Base-by-base conservation (phyloP, 1,284 basidiomycete species). In the Athelia sp. region DNA sequence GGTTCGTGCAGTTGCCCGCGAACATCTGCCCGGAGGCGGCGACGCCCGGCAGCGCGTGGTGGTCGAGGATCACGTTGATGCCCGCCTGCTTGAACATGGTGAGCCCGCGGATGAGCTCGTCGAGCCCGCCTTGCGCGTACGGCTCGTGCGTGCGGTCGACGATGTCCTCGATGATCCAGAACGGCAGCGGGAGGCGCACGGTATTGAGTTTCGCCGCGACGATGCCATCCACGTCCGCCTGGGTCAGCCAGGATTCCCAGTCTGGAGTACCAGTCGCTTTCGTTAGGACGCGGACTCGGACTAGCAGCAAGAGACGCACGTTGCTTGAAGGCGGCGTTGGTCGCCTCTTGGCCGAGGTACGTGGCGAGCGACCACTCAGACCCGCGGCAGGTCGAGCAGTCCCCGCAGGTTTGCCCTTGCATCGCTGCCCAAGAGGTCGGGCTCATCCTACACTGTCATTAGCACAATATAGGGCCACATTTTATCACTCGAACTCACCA, bases 161-260 rank as follows among this genome's bases (percentile, higher is more conserved):
- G 6, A 90, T 68, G 6, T 69, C 71, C 61, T 90, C 88, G 14
- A 90, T 67, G 43, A 90, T 82, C 88, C 88, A 91, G 60, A 84
- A 91, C 0, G 88, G 87, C 21, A 90, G 75, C 85, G 87, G 87
- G 56, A 90, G 73, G 18, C 88, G 79, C 53, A 86, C 84, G 17
- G 84, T 84, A 56, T 90, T 90, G 52, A 90, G 79, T 1, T 82
- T 81, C 1, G 71, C 68, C 11, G 57, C 66, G 10, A 62, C 65
- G 11, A 90, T 67, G 22, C 71, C 60, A 48, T 78, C 52, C 9
- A 89, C 82, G 53, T 90, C 76, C 2, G 63, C 53, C 53, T 86
- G 70, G 11, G 72, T 85, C 61, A 90, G 88, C 87, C 87, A 90
- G 1, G 79, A 40, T 21, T 40, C 36, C 36, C 36, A 40, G 36